Evolutionary conservation across 1,139 yeast genomes (phyloP).

Genomic region (Pichia sp.): DNA sequence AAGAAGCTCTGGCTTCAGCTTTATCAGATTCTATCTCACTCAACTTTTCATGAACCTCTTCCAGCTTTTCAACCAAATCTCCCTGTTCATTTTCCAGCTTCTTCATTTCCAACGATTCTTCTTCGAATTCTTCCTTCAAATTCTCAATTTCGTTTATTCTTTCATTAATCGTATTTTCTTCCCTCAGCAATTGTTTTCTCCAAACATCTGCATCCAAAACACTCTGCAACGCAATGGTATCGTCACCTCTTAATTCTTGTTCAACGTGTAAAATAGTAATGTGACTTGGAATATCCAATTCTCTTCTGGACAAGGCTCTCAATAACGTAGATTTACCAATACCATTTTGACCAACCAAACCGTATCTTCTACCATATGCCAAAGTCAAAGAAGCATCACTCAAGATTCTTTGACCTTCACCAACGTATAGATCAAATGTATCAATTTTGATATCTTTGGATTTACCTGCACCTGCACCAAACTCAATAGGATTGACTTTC

Average conservation of each 20-base stretch:
- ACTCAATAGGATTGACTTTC: conserved; percentile 89
- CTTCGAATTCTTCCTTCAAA: conserved; percentile 66
- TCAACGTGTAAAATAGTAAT: conserved; percentile 94
- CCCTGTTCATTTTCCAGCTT: conserved; percentile 84
- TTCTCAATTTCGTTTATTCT: conserved; percentile 68
- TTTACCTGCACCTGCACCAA: conserved; percentile 86
- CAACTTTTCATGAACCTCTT: conserved; percentile 73
- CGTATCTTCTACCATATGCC: conserved; percentile 90
- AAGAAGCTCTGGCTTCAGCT: conserved; percentile 96
- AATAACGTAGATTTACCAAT: conserved; percentile 95
- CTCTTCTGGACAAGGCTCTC: conserved; percentile 89
- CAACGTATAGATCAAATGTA: conserved; percentile 87
- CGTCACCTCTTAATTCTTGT: conserved; percentile 94
- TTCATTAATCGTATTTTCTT: conserved; percentile 66
- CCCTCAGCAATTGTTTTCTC: conserved; percentile 81
- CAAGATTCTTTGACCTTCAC: conserved; percentile 88
- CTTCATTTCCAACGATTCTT: conserved; percentile 69
- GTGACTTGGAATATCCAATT: conserved; percentile 86
- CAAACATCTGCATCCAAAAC: conserved; percentile 98
- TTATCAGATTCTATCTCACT: conserved; percentile 93
- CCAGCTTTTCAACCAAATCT: conserved; percentile 71
- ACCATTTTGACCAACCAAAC: conserved; percentile 98
- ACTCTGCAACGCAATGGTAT: conserved; percentile 79
- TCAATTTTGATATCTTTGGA: conserved; percentile 93
- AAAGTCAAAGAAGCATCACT: conserved; percentile 82